Conservation (phyloP, 192 early-diverging fungal genomes). For the Entophlyctis luteolus region DNA sequence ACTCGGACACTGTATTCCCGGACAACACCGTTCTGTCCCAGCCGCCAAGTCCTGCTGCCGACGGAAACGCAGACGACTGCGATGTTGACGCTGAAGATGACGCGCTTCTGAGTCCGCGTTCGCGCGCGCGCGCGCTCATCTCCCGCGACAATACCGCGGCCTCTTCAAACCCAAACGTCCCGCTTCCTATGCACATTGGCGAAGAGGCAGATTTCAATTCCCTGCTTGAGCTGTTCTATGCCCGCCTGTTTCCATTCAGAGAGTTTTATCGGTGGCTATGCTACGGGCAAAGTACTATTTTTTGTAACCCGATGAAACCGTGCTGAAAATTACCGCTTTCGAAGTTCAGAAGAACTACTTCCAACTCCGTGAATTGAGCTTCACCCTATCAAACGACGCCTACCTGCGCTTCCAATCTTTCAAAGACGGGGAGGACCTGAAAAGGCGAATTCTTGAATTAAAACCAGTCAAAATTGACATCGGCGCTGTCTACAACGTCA, state of each 20-base stretch:
- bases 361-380: slow-evolving; percentile 87
- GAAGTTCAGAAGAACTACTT: slow-evolving; percentile 67
- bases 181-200: neutral
- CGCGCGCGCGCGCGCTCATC: neutral
- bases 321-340: neutral
- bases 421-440: slow-evolving; percentile 64
- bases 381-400: slow-evolving; percentile 71
- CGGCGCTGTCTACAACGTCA: slow-evolving; percentile 87
- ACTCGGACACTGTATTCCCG: no score
- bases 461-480: slow-evolving; percentile 92
- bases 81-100: neutral
- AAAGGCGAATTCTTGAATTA: slow-evolving; percentile 67
- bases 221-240: slow-evolving; percentile 64
- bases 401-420: slow-evolving; percentile 92
- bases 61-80: neutral
- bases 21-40: no score
- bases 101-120: neutral
- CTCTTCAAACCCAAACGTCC: neutral
- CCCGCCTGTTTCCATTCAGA: slow-evolving; percentile 79
- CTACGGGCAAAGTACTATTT: slow-evolving; percentile 49
- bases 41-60: neutral
- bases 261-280: slow-evolving; percentile 83
- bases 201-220: neutral
- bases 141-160: neutral
- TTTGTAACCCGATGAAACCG: neutral